phyloP scores from a whole-genome alignment of 768 basidiomycete genomes.

The Mycena vulgaris region DNA sequence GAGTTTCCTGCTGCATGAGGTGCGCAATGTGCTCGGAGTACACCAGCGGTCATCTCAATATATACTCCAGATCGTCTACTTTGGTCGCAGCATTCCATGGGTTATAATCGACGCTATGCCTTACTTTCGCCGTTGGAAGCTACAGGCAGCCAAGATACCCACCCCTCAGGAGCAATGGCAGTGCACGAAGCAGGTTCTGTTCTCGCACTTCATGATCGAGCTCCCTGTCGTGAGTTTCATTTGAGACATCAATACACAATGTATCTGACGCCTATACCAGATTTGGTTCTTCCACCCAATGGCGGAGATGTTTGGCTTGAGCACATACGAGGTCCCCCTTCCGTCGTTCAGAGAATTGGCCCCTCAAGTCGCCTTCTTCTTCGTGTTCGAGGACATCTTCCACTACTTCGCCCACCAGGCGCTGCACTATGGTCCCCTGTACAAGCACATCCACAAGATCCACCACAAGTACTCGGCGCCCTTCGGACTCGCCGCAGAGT shows the following conservation, averaged over 20 bases:
- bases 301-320: constrained; percentile 90
- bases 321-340: constrained; percentile 95
- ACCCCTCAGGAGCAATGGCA: constrained; percentile 91
- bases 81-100: constrained; percentile 96
- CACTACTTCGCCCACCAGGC: constrained; percentile 95
- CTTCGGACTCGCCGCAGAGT: constrained; percentile 97
- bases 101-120: constrained; percentile 95
- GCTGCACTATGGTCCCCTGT: constrained; percentile 86
- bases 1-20: constrained; percentile 96
- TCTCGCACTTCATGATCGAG: constrained; percentile 97
- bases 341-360: constrained; percentile 78
- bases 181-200: constrained; percentile 94
- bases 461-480: constrained; percentile 99
- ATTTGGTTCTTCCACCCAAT: constrained; percentile 95
- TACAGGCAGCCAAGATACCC: constrained; percentile 90
- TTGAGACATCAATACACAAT: too few species aligned
- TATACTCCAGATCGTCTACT: constrained; percentile 86
- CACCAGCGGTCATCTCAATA: background rate
- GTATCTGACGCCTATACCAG: constrained; percentile 52
- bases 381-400: constrained; percentile 96
- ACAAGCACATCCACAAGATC: constrained; percentile 96
- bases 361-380: constrained; percentile 89
- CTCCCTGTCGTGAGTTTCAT: constrained; percentile 79
- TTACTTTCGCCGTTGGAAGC: constrained; percentile 95
- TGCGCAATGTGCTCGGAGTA: constrained; percentile 55